Percentiles rank a stretch among this genome's conserved stretches.
Evolutionary conservation across 148 eudicot genomes (phyloP).

Genomic region (Diospyros lotus): DNA sequence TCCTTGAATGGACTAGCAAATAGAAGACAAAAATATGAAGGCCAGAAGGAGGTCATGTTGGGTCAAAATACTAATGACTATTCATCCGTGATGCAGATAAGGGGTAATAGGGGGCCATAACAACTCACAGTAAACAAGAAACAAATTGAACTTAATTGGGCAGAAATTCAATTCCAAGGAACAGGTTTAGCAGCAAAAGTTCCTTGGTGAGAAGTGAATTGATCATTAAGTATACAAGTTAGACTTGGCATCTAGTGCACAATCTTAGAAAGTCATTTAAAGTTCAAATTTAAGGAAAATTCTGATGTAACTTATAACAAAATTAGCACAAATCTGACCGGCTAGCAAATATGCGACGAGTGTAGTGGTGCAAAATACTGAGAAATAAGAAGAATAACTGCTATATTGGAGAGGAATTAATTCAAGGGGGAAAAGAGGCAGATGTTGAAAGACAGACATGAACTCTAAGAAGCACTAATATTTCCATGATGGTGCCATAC

Average conservation of each 20-base stretch:
- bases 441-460: background rate
- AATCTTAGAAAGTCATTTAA: constrained; percentile 4
- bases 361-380: background rate
- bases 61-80: no score
- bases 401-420: background rate
- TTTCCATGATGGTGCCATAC: no score
- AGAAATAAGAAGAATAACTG: background rate
- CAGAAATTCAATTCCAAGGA: background rate
- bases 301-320: background rate
- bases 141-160: background rate
- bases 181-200: background rate
- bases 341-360: background rate
- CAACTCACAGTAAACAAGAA: background rate
- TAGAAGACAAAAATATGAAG: background rate
- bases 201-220: constrained; percentile 8
- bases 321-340: no score
- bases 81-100: no score
- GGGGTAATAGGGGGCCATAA: background rate
- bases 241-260: constrained; percentile 10
- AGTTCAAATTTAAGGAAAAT: background rate
- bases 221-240: background rate
- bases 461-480: background rate
- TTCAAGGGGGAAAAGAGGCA: background rate
- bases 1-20: background rate
- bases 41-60: background rate